These are phyloP conservation scores for Conidiobolus incongruus DNA, from an alignment of 371 early-diverging fungal genomes.

Conservation along the genomic window DNA sequence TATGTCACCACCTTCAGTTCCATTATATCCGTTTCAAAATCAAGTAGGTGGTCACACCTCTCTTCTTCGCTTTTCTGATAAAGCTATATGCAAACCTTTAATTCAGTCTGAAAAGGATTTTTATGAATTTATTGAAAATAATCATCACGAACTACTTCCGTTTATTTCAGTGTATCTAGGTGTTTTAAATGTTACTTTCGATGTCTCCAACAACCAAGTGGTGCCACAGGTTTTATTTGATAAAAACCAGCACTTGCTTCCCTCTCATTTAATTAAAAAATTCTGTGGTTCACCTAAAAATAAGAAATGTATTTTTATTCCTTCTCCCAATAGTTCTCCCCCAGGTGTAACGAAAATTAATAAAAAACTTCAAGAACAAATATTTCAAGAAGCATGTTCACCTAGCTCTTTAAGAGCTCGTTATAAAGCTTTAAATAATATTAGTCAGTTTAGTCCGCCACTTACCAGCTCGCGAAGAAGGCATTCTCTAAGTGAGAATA, in stretches of 20 bases:
- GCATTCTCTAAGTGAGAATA: constrained; percentile 11
- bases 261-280: constrained; percentile 27
- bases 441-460: constrained; percentile 4
- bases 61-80: constrained; percentile 56
- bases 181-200: constrained; percentile 75
- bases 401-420: constrained; percentile 35
- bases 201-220: constrained; percentile 11
- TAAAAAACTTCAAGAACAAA: constrained; percentile 33
- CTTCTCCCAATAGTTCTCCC: neutral
- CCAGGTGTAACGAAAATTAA: constrained; percentile 15
- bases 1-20: constrained; percentile 20
- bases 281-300: constrained; percentile 10
- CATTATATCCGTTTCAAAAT: constrained; percentile 37
- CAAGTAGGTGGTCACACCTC: constrained; percentile 74
- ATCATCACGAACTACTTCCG: constrained; percentile 53
- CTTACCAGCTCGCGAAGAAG: too few species aligned
- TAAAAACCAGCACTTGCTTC: constrained; percentile 52
- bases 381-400: constrained; percentile 51
- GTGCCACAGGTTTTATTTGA: constrained; percentile 51
- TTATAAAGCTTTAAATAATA: constrained; percentile 6
- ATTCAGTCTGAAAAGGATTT: constrained; percentile 58
- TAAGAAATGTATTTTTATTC: neutral
- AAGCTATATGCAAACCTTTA: constrained; percentile 74
- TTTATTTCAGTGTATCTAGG: constrained; percentile 84
- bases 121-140: constrained; percentile 62